Percentiles rank a stretch among this genome's conserved stretches.
phyloP scores from a whole-genome alignment of 129 eudicot species.

The Lactuca sativa region DNA sequence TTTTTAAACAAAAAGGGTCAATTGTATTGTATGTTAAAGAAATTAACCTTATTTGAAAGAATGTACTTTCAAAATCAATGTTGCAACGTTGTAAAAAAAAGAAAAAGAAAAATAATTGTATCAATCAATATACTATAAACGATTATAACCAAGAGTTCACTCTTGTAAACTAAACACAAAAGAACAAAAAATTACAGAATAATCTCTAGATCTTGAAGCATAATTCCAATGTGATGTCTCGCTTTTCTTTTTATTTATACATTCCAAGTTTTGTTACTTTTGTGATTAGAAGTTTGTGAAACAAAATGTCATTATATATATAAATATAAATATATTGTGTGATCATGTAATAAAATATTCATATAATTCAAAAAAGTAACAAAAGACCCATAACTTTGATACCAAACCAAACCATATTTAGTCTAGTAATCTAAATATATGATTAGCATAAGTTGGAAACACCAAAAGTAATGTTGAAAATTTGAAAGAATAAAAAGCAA shows the following conservation, averaged over 20 bases:
- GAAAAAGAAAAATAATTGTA: too few species aligned
- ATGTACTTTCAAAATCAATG: too few species aligned
- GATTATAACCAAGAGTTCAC: background rate
- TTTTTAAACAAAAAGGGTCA: background rate
- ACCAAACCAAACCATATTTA: background rate
- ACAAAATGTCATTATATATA: background rate
- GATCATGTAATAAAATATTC: background rate
- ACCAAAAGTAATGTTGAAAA: background rate
- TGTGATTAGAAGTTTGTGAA: background rate
- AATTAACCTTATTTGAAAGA: too few species aligned
- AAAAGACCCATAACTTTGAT: too few species aligned
- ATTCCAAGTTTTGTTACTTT: background rate
- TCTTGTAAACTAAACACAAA: background rate
- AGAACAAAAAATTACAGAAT: background rate
- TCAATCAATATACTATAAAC: background rate
- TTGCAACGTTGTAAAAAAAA: too few species aligned
- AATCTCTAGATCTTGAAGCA: background rate
- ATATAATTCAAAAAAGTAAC: too few species aligned
- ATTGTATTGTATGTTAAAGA: background rate
- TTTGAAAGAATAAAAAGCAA: background rate
- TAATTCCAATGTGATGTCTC: background rate
- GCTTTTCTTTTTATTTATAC: too few species aligned
- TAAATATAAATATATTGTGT: too few species aligned
- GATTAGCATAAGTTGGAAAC: background rate
- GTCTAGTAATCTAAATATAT: background rate